Conservation (phyloP, 306 rosid genomes). For the Oemleria cerasiformis region DNA sequence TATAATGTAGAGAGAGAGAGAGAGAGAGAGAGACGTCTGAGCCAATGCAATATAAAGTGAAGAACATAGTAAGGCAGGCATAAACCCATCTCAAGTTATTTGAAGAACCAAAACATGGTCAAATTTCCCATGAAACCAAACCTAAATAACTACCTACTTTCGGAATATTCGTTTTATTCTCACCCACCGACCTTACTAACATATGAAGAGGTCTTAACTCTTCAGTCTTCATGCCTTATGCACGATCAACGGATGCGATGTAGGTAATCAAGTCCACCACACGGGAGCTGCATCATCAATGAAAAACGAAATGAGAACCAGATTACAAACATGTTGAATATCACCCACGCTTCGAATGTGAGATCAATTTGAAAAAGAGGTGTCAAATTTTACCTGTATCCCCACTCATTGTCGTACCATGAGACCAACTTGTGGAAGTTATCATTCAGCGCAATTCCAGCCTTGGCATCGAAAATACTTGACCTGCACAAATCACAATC, state of each 20-base stretch:
- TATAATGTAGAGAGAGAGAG: neutral
- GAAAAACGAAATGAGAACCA: neutral
- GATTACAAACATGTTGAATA: neutral
- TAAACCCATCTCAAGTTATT: neutral
- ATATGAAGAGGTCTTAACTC: neutral
- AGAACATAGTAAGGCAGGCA: constrained; percentile 4
- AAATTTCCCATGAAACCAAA: neutral
- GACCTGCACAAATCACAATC: constrained; percentile 43
- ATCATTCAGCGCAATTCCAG: constrained; percentile 64
- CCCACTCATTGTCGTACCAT: constrained; percentile 83
- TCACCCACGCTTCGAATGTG: too few species aligned
- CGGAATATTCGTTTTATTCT: constrained; percentile 3
- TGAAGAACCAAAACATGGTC: neutral
- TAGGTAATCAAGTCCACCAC: constrained; percentile 58
- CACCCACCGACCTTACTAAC: neutral
- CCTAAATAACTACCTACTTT: neutral
- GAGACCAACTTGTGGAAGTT: constrained; percentile 50
- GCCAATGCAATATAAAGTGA: neutral
- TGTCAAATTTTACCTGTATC: constrained; percentile 56
- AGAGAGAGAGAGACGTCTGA: neutral
- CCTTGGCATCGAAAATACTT: constrained; percentile 74
- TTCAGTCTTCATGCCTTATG: neutral
- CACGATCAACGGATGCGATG: constrained; percentile 22
- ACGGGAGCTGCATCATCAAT: constrained; percentile 49
- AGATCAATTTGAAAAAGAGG: neutral